A percentile compares a stretch with the other conserved stretches of the same genome.
Evolutionary conservation across 306 rosid genomes (phyloP).

Genomic region (Sicyos edulis): DNA sequence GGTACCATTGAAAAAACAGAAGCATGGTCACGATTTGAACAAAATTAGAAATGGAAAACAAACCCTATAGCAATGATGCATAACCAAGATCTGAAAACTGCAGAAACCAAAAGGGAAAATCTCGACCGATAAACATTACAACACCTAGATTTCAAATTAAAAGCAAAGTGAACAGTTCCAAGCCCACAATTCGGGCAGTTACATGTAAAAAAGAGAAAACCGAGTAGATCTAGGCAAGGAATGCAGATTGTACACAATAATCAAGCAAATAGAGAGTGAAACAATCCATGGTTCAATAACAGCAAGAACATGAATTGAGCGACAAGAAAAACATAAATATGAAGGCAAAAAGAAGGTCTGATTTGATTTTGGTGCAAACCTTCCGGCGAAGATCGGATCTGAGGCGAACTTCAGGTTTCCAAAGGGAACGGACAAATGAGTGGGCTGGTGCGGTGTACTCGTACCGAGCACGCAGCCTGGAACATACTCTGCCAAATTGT

Average conservation of each 20-base stretch:
- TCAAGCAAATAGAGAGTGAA: background rate
- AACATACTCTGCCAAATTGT: conserved; percentile 13
- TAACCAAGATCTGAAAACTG: background rate
- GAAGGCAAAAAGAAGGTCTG: background rate
- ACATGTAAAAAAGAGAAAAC: too few species aligned
- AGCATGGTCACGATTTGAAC: background rate
- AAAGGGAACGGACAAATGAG: conserved; percentile 1
- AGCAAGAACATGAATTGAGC: background rate
- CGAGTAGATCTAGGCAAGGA: conserved; percentile 26
- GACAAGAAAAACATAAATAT: background rate
- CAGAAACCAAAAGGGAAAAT: background rate
- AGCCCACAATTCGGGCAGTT: background rate
- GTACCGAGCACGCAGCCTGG: conserved; percentile 19
- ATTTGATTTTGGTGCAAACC: background rate
- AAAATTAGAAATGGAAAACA: background rate
- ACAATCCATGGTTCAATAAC: background rate
- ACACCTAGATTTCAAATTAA: background rate
- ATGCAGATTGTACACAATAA: background rate
- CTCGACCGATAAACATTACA: background rate
- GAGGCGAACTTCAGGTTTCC: conserved; percentile 1
- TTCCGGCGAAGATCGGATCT: conserved; percentile 17
- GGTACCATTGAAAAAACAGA: background rate
- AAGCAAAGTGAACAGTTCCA: conserved; percentile 20
- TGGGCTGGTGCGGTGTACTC: conserved; percentile 11
- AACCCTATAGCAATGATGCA: background rate